Percentiles rank a stretch among this genome's conserved stretches.
phyloP scores from a whole-genome alignment of 148 eudicot genomes.

The Rhododendron henanense region DNA sequence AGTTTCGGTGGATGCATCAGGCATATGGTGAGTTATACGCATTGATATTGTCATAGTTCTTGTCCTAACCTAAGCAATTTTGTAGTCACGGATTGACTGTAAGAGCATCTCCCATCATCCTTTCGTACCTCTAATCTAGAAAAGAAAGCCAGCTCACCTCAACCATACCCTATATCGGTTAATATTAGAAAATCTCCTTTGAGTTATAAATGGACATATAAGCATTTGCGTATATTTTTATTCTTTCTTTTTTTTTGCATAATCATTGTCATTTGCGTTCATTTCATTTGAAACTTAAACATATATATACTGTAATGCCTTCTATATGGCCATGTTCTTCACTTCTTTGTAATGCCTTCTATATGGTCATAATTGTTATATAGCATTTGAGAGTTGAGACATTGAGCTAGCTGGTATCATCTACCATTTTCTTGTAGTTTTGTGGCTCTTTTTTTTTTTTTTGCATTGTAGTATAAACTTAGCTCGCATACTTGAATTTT shows the following conservation, averaged over 20 bases:
- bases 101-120: too few relatives aligned
- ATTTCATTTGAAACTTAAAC: background rate
- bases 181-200: too few relatives aligned
- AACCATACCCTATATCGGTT: too few relatives aligned
- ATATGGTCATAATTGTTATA: background rate
- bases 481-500: background rate
- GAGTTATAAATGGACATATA: too few relatives aligned
- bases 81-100: too few relatives aligned
- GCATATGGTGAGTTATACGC: constrained; percentile 24
- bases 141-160: too few relatives aligned
- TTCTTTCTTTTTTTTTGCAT: too few relatives aligned
- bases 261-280: background rate
- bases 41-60: background rate
- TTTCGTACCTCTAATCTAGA: too few relatives aligned
- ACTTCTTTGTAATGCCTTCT: too few relatives aligned
- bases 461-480: background rate
- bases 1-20: constrained; percentile 32
- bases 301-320: background rate
- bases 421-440: background rate
- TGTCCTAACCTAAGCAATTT: background rate
- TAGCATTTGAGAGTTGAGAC: background rate
- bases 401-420: background rate
- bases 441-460: background rate
- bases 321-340: background rate
- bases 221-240: too few relatives aligned